Evolutionary conservation across 345 rosid species (phyloP).

Genomic region (Citrus cavaleriei): DNA sequence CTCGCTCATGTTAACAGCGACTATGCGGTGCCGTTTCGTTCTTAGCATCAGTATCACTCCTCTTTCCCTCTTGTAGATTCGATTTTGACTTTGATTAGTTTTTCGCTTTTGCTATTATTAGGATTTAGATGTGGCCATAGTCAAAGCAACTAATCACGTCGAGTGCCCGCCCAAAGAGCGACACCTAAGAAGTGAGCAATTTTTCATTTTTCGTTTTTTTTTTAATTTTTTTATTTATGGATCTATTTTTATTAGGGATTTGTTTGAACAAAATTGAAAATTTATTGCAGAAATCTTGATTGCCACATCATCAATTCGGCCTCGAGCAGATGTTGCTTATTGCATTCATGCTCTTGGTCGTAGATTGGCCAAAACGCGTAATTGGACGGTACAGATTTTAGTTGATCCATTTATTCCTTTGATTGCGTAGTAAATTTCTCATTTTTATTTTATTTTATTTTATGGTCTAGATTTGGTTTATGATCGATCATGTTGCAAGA

Average conservation of each 20-base stretch:
- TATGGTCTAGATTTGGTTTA: background rate
- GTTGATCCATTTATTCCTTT: background rate
- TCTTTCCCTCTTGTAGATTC: conserved; percentile 9
- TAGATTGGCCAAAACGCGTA: conserved; percentile 76
- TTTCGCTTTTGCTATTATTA: conserved; percentile 22
- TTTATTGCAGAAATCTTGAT: conserved; percentile 56
- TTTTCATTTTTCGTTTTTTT: background rate
- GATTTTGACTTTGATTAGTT: conserved; percentile 6
- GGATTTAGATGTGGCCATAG: conserved; percentile 98
- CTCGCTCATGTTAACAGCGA: conserved; percentile 99
- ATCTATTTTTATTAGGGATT: conserved; percentile 18
- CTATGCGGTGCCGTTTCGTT: conserved; percentile 56
- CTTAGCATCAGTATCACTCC: background rate
- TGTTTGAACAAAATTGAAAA: background rate
- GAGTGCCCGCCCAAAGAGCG: conserved; percentile 98
- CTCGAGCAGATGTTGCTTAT: conserved; percentile 91
- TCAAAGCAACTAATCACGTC: conserved; percentile 95
- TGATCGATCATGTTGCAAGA: background rate
- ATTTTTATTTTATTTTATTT: background rate
- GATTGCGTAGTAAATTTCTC: background rate
- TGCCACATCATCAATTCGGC: conserved; percentile 72
- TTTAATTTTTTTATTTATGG: background rate
- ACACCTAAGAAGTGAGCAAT: conserved; percentile 74
- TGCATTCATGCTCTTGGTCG: conserved; percentile 84
- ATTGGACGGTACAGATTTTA: conserved; percentile 68